Base-by-base conservation (phyloP, 2,329 filamentous ascomycete genomes). In the Westerdykella sp. region DNA sequence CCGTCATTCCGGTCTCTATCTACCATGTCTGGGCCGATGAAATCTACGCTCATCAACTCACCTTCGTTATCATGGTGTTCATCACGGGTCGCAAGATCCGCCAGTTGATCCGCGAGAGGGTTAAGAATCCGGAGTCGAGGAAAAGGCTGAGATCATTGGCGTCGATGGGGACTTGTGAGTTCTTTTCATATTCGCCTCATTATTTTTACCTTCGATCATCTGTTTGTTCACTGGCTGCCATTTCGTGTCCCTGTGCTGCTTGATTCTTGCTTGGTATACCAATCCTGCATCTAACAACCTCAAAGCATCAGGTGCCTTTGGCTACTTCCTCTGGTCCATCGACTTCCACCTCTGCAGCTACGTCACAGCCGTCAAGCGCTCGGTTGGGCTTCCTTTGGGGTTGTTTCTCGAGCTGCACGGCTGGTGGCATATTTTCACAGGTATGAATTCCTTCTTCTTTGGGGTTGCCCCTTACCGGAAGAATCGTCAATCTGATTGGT, bases 381-480 rank as follows among this genome's bases (percentile, higher is more conserved):
- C 41, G 0, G 50, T 81, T 2, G 78, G 79, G 0, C 56, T 79
- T 35, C 79, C 79, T 0, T 77, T 69, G 71, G 74, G 72, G 1
- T 79, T 76, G 59, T 28, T 77, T 0, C 56, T 82, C 4, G 79
- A 82, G 61, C 54, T 81, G 12, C 79, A 82, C 53, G 79, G 78
- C 1, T 82, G 78, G 79, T 83, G 79, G 79, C 79, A 83, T 51
- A 62, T 82, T 13, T 62, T 80, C 21, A 83, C 79, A 0, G 32
- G 32, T 35, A 35, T 9, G n/a, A 6, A 21, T 21, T 21, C 6
- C 18, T 3, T 35, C 32, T 35, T 35, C 25, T 35, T 3, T 11
- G 15, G 18, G 6, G 18, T 21, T 35, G n/a, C n/a, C n/a, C n/a
- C 5, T 3, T 35, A 7, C n/a, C 2, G 15, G 12, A 9, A 13